Base-by-base conservation (phyloP, 129 eudicot genomes). In the Saposhnikovia divaricata region DNA sequence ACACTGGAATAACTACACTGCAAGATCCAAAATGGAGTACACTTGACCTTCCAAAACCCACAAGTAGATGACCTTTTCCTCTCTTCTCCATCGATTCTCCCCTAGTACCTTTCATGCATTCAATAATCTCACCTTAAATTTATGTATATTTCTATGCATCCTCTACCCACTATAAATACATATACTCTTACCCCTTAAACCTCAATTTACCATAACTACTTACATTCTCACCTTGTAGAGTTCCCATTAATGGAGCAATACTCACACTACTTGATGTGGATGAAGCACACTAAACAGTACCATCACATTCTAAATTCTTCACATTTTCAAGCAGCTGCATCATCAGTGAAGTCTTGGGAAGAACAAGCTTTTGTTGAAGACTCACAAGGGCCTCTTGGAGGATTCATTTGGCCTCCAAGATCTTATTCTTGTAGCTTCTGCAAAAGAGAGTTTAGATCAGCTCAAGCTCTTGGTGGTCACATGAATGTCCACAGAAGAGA, bases 401-500 rank as follows among this genome's bases (percentile, higher is more conserved):
- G 87, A 10, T 87, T 86, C 15, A 78, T 85, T 9, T 90, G 96
- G 96, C 96, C 96, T 28, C 96, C 96, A 7, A 86, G 96, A 72
- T 90, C 92, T 55, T 91, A 91, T 76, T 71, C 91, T 47, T 91
- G 96, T 82, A 91, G 87, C 80, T 91, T 91, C 76, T 91, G 96
- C 39, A 87, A 80, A 53, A 79, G 91, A 61, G 96, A 88, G 74
- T 91, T 91, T 61, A 89, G 87, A 80, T 88, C 92, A 34, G 96
- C 96, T 85, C 96, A 90, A 88, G 96, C 96, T 42, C 83, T 90
- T n/a, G 95, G 95, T 73, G 95, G 95, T 45, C 96, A 90, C 80
- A 90, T 90, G 96, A 90, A 90, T 87, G 87, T 91, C 57, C 96
- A 91, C 69, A 82, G 96, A 81, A 88, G 91, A 83, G 92, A 91